Percentiles rank a stretch among this genome's conserved stretches.
These are phyloP conservation scores for Nitzschia sp. DNA, from an alignment of 108 stramenopile genomes.

Conservation along the genomic window DNA sequence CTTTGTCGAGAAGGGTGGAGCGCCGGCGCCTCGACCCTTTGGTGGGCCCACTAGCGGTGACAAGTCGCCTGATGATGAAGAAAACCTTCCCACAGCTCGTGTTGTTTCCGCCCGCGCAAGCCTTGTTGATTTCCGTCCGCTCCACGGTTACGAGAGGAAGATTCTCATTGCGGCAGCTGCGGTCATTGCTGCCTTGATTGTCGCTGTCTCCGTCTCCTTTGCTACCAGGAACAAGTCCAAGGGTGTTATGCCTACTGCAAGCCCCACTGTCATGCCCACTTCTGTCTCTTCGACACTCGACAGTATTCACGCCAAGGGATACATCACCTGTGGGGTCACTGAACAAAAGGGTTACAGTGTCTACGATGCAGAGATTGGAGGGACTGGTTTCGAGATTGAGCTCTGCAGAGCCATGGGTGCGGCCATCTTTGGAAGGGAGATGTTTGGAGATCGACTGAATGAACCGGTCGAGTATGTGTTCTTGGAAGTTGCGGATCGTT, in stretches of 20 bases:
- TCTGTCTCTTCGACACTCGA: not conserved
- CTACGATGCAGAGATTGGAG: not conserved
- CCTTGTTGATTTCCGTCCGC: not conserved
- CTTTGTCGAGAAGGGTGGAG: slow-evolving; percentile 8
- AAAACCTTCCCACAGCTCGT: not conserved
- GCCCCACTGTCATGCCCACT: not conserved
- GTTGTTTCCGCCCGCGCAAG: not conserved
- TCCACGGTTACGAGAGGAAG: too few relatives aligned
- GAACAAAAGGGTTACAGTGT: slow-evolving; percentile 2
- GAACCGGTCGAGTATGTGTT: slow-evolving; percentile 16
- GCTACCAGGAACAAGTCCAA: not conserved
- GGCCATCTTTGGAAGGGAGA: slow-evolving; percentile 5
- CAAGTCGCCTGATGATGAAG: not conserved
- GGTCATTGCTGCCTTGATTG: slow-evolving; percentile 8
- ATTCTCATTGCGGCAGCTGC: not conserved
- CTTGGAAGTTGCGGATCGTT: slow-evolving; percentile 1
- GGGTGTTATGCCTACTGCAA: too few relatives aligned
- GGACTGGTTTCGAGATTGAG: slow-evolving; percentile 9
- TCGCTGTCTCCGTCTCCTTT: slow-evolving; percentile 1
- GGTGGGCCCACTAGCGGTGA: not conserved
- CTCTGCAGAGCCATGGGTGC: slow-evolving; percentile 13
- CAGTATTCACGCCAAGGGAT: not conserved
- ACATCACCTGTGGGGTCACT: slow-evolving; percentile 6
- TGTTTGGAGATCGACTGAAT: not conserved
- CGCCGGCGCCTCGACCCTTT: not conserved